Conservation (phyloP, 345 rosid genomes). For the Gynandropsis gynandra region DNA sequence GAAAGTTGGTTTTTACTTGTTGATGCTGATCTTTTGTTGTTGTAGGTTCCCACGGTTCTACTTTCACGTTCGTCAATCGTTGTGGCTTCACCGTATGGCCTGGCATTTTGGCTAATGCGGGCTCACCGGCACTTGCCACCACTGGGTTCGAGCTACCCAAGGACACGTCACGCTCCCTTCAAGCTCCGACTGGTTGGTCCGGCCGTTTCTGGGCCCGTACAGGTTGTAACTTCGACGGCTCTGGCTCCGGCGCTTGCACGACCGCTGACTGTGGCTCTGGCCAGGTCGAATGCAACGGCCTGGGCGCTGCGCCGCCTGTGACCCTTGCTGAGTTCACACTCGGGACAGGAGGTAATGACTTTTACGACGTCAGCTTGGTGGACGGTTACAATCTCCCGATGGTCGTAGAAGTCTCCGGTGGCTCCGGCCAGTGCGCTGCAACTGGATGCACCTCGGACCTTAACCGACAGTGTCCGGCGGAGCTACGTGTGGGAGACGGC, state of each 20-base stretch:
- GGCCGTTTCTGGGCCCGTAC: constrained; percentile 79
- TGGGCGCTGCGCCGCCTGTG: constrained; percentile 77
- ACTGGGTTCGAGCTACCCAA: constrained; percentile 56
- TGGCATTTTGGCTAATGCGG: constrained; percentile 59
- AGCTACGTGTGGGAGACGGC: constrained; percentile 56
- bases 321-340: constrained; percentile 86
- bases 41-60: constrained; percentile 27
- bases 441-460: constrained; percentile 77
- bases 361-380: constrained; percentile 91
- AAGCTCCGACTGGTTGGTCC: constrained; percentile 76
- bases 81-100: constrained; percentile 65
- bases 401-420: constrained; percentile 68
- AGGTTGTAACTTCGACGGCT: constrained; percentile 51
- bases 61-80: constrained; percentile 59
- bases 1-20: background rate
- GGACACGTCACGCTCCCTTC: constrained; percentile 50
- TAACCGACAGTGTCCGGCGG: constrained; percentile 72
- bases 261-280: constrained; percentile 82
- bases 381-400: constrained; percentile 90
- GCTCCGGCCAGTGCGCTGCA: constrained; percentile 66
- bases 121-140: constrained; percentile 53
- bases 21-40: constrained; percentile 3
- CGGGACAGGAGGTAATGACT: constrained; percentile 72
- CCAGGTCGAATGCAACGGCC: constrained; percentile 54
- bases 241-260: constrained; percentile 48